Evolutionary conservation across 768 basidiomycete genomes (phyloP).

Genomic region (Lactarius evosmus): DNA sequence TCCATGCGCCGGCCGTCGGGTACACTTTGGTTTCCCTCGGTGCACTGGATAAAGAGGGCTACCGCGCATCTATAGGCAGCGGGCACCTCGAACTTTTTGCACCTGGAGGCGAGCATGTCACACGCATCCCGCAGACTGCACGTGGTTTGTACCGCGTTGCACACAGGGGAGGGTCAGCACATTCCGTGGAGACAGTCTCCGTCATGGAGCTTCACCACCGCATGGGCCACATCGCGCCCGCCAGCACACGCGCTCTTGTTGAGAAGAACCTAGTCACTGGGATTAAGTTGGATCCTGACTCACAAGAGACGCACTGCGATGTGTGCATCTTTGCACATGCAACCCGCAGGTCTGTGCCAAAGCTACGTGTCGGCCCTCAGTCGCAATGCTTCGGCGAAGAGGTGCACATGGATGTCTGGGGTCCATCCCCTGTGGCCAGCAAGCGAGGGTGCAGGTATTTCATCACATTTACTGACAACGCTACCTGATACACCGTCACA

Average conservation of each 20-base stretch:
- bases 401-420: neutral
- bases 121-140: neutral
- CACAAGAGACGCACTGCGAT: slow-evolving; percentile 36
- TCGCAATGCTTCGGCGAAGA: neutral
- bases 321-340: slow-evolving; percentile 4
- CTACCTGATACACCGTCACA: no score
- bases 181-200: slow-evolving; percentile 12
- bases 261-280: neutral
- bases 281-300: neutral
- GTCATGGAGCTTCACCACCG: slow-evolving; percentile 32
- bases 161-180: neutral
- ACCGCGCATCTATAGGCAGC: neutral
- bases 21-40: neutral
- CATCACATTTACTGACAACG: no score
- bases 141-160: neutral
- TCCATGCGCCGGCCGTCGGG: neutral
- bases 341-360: neutral
- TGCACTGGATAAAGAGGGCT: neutral
- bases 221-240: slow-evolving; percentile 38
- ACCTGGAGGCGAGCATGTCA: neutral
- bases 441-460: no score
- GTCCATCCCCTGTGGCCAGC: neutral
- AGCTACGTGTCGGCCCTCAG: neutral
- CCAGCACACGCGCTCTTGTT: slow-evolving; percentile 29
- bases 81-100: neutral